Evolutionary conservation across 352 stramenopile species (phyloP).

Genomic region (Elongisporangium prolatum): DNA sequence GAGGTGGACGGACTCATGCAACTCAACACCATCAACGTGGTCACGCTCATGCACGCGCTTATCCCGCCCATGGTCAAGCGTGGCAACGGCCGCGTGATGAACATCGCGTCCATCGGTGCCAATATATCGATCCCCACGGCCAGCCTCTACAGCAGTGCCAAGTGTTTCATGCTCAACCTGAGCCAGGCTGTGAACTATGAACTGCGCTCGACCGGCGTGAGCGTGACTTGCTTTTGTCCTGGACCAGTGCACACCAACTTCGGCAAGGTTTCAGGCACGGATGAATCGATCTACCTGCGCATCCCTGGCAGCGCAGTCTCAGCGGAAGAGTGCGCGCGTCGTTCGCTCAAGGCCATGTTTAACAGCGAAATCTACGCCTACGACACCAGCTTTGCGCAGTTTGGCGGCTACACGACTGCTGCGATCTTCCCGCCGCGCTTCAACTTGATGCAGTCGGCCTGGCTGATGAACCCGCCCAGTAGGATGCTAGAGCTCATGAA

Average conservation of each 20-base stretch:
- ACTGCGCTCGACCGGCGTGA: slow-evolving; percentile 63
- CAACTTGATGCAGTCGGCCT: not conserved
- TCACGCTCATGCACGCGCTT: slow-evolving; percentile 58
- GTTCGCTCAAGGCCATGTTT: slow-evolving; percentile 56
- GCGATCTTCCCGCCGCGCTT: not conserved
- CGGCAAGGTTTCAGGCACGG: slow-evolving; percentile 25
- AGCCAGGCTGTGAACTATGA: slow-evolving; percentile 82
- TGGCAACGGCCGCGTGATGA: slow-evolving; percentile 69
- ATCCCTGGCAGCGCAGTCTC: slow-evolving; percentile 29
- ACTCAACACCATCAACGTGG: slow-evolving; percentile 60
- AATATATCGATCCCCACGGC: slow-evolving; percentile 46
- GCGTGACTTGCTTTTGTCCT: slow-evolving; percentile 73
- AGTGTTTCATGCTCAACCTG: slow-evolving; percentile 71
- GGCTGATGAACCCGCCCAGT: not conserved
- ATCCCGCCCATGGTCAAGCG: slow-evolving; percentile 71
- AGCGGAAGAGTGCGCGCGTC: slow-evolving; percentile 47
- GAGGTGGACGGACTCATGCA: slow-evolving; percentile 62
- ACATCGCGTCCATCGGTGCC: slow-evolving; percentile 65
- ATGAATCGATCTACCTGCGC: slow-evolving; percentile 34
- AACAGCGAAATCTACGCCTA: slow-evolving; percentile 45
- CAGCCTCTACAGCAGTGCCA: slow-evolving; percentile 78
- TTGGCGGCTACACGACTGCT: slow-evolving; percentile 13
- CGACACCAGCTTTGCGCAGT: slow-evolving; percentile 43
- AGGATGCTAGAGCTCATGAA: not conserved
- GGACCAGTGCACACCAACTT: slow-evolving; percentile 77